Evolutionary conservation across 192 early-diverging fungal genomes (phyloP).

Genomic region (Umbelopsis isabellina): DNA sequence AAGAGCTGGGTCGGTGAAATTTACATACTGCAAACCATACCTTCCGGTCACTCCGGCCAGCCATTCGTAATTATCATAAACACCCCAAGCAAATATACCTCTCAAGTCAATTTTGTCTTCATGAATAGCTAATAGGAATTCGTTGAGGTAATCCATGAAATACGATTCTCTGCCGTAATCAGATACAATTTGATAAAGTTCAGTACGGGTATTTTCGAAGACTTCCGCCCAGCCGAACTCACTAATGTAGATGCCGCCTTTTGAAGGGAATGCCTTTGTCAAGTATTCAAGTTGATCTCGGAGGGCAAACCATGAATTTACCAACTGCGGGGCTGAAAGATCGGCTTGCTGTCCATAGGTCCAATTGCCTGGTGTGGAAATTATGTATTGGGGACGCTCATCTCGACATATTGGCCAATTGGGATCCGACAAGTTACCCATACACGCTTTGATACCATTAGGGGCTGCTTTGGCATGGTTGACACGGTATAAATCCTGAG

Average conservation of each 20-base stretch:
- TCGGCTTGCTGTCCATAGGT: slow-evolving; percentile 2
- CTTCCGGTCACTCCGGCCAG: neutral
- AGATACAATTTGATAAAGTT: slow-evolving; percentile 5
- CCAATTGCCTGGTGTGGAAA: neutral
- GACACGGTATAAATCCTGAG: slow-evolving; percentile 2
- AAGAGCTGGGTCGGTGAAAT: slow-evolving; percentile 10
- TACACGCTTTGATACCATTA: neutral
- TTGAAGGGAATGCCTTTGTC: neutral
- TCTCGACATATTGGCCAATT: slow-evolving; percentile 6
- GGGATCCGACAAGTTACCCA: neutral
- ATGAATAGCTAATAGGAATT: neutral
- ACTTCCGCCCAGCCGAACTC: slow-evolving; percentile 1
- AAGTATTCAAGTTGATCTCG: slow-evolving; percentile 9
- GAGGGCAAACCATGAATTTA: slow-evolving; percentile 9
- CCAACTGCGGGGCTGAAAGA: neutral
- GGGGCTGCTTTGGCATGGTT: neutral
- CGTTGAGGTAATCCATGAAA: neutral
- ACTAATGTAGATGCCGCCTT: neutral
- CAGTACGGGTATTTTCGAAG: neutral
- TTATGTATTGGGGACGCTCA: neutral
- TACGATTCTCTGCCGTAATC: slow-evolving; percentile 14
- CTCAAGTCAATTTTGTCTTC: slow-evolving; percentile 5
- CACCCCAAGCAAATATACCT: neutral
- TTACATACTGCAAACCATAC: slow-evolving; percentile 13
- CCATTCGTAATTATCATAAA: slow-evolving; percentile 11